Percentiles rank a stretch among this genome's conserved stretches.
Evolutionary conservation across 83 land plant genomes (phyloP).

Genomic region (Larix sibirica): DNA sequence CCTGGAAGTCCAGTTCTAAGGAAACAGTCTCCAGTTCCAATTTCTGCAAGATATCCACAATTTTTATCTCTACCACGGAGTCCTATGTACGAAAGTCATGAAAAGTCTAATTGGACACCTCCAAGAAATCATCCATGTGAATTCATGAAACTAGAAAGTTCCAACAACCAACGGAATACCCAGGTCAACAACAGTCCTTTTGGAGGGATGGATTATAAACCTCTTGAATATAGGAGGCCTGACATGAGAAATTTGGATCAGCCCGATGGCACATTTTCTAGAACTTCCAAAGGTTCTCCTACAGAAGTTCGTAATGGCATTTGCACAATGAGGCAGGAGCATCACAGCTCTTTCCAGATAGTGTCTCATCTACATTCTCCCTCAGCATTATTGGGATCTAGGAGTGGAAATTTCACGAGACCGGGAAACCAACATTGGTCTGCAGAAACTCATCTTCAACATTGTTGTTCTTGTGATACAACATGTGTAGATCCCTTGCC

Average conservation of each 20-base stretch:
- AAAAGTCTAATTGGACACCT: constrained; percentile 27
- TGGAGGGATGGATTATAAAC: background rate
- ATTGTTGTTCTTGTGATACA: constrained; percentile 17
- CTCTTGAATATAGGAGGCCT: constrained; percentile 5
- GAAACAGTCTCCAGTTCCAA: constrained; percentile 21
- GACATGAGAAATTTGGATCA: background rate
- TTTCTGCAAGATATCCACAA: constrained; percentile 15
- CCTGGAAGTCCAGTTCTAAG: constrained; percentile 3
- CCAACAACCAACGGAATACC: constrained; percentile 15
- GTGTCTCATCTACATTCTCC: constrained; percentile 39
- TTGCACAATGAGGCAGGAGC: constrained; percentile 30
- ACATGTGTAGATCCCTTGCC: constrained; percentile 8
- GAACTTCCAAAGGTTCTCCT: background rate
- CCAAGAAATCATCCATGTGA: constrained; percentile 19
- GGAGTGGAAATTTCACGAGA: constrained; percentile 1
- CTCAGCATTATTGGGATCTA: constrained; percentile 24
- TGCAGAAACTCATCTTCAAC: constrained; percentile 11
- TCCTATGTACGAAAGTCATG: background rate
- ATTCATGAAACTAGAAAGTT: constrained; percentile 2
- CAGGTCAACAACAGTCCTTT: constrained; percentile 19
- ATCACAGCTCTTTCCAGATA: constrained; percentile 33
- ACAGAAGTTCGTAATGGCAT: background rate
- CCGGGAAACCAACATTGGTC: constrained; percentile 21
- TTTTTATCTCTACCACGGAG: background rate
- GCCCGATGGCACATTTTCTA: constrained; percentile 1